These are phyloP conservation scores for Conticribra weissflogii DNA, from an alignment of 108 stramenopile species.

Conservation along the genomic window DNA sequence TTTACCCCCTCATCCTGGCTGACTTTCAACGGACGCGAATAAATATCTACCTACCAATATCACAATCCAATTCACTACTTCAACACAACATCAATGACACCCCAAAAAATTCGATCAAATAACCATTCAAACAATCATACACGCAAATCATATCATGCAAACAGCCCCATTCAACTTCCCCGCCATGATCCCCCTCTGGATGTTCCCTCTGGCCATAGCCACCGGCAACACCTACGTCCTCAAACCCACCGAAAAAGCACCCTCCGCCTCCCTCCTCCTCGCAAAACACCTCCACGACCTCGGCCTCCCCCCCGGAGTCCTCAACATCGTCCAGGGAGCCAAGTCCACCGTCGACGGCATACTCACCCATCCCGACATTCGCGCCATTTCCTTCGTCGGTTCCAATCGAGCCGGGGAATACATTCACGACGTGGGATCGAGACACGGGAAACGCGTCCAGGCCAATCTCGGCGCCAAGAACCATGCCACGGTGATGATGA, in stretches of 20 bases:
- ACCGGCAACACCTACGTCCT: slow-evolving; percentile 85
- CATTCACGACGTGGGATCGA: slow-evolving; percentile 83
- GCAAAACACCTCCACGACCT: slow-evolving; percentile 82
- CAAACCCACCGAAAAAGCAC: slow-evolving; percentile 86
- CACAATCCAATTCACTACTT: too few relatives aligned
- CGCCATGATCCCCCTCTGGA: slow-evolving; percentile 96
- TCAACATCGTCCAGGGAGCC: slow-evolving; percentile 93
- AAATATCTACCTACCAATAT: too few relatives aligned
- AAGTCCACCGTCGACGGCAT: slow-evolving; percentile 83
- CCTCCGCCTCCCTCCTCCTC: slow-evolving; percentile 68
- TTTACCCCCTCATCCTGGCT: too few relatives aligned
- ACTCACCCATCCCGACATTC: slow-evolving; percentile 79
- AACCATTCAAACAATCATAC: too few relatives aligned
- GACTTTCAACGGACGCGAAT: too few relatives aligned
- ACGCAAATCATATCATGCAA: neutral
- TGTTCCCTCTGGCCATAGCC: slow-evolving; percentile 85
- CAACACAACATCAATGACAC: too few relatives aligned
- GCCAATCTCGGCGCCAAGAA: slow-evolving; percentile 97
- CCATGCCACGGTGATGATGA: slow-evolving; percentile 86
- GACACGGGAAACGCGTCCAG: slow-evolving; percentile 88
- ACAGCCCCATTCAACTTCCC: slow-evolving; percentile 94
- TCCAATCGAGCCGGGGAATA: slow-evolving; percentile 86
- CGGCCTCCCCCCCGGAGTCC: slow-evolving; percentile 91
- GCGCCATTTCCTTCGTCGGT: slow-evolving; percentile 96
- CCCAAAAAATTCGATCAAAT: too few relatives aligned